Conservation (phyloP, 768 basidiomycete species). For the Amanita muscaria region DNA sequence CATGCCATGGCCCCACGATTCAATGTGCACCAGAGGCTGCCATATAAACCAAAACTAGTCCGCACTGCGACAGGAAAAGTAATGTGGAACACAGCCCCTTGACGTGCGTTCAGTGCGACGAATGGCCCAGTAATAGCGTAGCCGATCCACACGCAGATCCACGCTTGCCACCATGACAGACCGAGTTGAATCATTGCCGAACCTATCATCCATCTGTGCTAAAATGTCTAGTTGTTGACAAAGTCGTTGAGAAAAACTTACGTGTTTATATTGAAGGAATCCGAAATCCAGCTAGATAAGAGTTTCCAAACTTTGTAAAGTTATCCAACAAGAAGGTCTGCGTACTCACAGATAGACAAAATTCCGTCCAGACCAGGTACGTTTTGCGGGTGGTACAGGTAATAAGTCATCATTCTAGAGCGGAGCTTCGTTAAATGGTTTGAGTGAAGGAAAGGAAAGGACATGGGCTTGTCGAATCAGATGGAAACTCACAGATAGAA, state of each 20-base stretch:
- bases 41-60: slow-evolving; percentile 74
- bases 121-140: slow-evolving; percentile 57
- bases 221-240: no score
- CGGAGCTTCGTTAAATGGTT: no score
- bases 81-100: slow-evolving; percentile 69
- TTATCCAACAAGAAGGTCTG: no score
- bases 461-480: not conserved
- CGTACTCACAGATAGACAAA: slow-evolving; percentile 55
- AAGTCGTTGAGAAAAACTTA: slow-evolving; percentile 22
- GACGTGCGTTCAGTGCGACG: slow-evolving; percentile 68
- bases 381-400: slow-evolving; percentile 54
- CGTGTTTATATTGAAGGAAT: slow-evolving; percentile 75
- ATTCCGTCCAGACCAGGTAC: slow-evolving; percentile 59
- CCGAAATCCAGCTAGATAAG: slow-evolving; percentile 60
- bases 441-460: slow-evolving; percentile 2
- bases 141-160: slow-evolving; percentile 70
- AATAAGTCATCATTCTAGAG: slow-evolving; percentile 55
- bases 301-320: slow-evolving; percentile 4
- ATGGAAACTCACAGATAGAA: slow-evolving; percentile 40
- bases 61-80: slow-evolving; percentile 70
- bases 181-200: slow-evolving; percentile 67
- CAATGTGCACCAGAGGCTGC: slow-evolving; percentile 72
- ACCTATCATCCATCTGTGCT: slow-evolving; percentile 61
- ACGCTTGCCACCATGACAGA: slow-evolving; percentile 79
- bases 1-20: slow-evolving; percentile 68